These are phyloP conservation scores for Thelephora aurantiotincta DNA, from an alignment of 768 basidiomycete species.

Conservation along the genomic window DNA sequence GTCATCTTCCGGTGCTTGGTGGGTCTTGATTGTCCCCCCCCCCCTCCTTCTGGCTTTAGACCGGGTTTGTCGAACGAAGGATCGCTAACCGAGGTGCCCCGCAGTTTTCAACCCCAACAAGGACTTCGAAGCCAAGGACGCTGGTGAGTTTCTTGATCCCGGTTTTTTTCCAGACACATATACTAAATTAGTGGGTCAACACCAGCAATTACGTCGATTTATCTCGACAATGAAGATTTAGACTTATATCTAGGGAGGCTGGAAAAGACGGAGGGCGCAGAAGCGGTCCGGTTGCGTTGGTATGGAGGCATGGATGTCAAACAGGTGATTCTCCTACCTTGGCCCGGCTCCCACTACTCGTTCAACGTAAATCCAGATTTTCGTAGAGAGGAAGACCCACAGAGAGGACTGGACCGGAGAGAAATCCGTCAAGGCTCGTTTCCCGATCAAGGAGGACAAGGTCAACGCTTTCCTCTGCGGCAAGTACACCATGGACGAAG, in stretches of 20 bases:
- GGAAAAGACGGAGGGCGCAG: constrained; percentile 97
- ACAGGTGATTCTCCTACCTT: constrained; percentile 31
- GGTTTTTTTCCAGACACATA: not conserved
- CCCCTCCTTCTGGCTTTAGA: not conserved
- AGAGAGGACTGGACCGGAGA: constrained; percentile 99
- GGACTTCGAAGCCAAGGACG: constrained; percentile 76
- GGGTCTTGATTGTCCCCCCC: constrained; percentile 9
- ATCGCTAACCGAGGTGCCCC: constrained; percentile 3
- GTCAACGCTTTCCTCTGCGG: constrained; percentile 86
- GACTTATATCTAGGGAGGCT: constrained; percentile 93
- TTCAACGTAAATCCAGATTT: constrained; percentile 34
- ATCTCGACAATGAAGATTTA: constrained; percentile 91
- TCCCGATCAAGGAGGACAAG: constrained; percentile 86
- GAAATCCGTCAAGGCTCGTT: constrained; percentile 95
- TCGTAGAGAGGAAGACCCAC: constrained; percentile 83
- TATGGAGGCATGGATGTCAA: constrained; percentile 81
- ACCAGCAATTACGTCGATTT: constrained; percentile 88
- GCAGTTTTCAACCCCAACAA: constrained; percentile 92
- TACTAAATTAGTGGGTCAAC: constrained; percentile 1
- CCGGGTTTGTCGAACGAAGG: no score
- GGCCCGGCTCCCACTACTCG: not conserved
- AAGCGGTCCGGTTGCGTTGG: constrained; percentile 93
- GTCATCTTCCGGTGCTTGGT: constrained; percentile 91
- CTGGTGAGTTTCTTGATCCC: constrained; percentile 29
- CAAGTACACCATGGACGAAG: constrained; percentile 85